These are phyloP conservation scores for Schoenoplectus tabernaemontani DNA, from an alignment of 202 grass and related monocot species.

Conservation along the genomic window DNA sequence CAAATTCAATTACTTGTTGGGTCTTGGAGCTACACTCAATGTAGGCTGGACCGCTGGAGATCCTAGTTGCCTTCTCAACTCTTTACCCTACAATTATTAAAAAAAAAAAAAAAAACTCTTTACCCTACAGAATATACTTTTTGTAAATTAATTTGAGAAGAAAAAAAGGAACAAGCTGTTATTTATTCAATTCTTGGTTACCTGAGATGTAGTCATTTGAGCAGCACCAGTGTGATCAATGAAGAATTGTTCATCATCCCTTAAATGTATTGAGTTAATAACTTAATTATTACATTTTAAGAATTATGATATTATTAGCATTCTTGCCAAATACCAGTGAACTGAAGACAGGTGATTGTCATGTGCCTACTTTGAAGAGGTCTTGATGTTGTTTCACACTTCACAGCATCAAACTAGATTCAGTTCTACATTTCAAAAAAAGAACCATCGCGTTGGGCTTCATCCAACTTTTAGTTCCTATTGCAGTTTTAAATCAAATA, in stretches of 20 bases:
- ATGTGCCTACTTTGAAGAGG: not conserved
- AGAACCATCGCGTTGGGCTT: too few species aligned
- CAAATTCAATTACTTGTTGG: constrained; percentile 27
- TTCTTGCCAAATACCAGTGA: not conserved
- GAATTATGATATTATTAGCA: not conserved
- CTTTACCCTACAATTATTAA: constrained; percentile 31
- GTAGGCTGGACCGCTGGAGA: constrained; percentile 26
- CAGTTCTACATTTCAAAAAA: too few species aligned
- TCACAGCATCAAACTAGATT: not conserved
- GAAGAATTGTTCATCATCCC: constrained; percentile 41
- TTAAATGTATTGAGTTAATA: constrained; percentile 26
- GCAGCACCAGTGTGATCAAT: constrained; percentile 30
- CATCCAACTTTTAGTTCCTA: too few species aligned
- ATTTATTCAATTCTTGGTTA: not conserved
- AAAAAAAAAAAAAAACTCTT: too few species aligned
- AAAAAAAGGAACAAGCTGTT: not conserved
- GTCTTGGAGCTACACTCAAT: constrained; percentile 32
- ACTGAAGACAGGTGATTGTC: not conserved
- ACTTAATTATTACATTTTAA: not conserved
- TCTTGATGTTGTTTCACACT: not conserved
- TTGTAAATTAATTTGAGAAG: not conserved
- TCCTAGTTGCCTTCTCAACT: constrained; percentile 23
- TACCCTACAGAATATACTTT: not conserved
- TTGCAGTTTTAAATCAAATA: too few species aligned
- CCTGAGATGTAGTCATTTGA: constrained; percentile 27